Percentiles rank a stretch among this genome's conserved stretches.
Evolutionary conservation across 441 rosid genomes (phyloP).

Genomic region (Bocquillonia castaneifolia): DNA sequence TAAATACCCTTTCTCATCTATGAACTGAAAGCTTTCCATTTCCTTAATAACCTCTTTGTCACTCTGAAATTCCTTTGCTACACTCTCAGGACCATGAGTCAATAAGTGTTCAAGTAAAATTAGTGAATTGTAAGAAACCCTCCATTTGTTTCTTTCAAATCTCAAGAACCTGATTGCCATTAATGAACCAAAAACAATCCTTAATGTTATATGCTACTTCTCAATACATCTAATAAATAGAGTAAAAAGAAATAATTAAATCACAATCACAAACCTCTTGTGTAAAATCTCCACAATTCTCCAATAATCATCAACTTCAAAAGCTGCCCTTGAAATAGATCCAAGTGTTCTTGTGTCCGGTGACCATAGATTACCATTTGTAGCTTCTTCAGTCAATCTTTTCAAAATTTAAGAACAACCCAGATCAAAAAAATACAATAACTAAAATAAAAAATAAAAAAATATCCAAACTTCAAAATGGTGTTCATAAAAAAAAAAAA

Average conservation of each 20-base stretch:
- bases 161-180: conserved; percentile 45
- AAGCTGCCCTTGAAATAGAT: conserved; percentile 83
- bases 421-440: conserved; percentile 3
- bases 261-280: conserved; percentile 51
- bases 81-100: conserved; percentile 95
- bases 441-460: too few relatives aligned
- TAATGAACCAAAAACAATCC: conserved; percentile 9
- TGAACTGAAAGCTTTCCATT: conserved; percentile 57
- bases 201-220: too few relatives aligned
- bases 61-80: conserved; percentile 61
- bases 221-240: too few relatives aligned
- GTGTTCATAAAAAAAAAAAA: background rate
- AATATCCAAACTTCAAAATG: too few relatives aligned
- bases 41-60: conserved; percentile 49
- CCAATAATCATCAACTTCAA: conserved; percentile 81
- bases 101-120: conserved; percentile 68
- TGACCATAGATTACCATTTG: conserved; percentile 54
- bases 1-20: conserved; percentile 74
- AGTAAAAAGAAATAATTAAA: too few relatives aligned
- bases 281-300: conserved; percentile 77
- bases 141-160: conserved; percentile 78
- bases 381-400: conserved; percentile 86
- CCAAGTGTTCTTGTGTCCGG: conserved; percentile 62
- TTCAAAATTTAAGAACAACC: conserved; percentile 17
- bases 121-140: conserved; percentile 66